Evolutionary conservation across 495 filamentous ascomycete species (phyloP), one percentile per base, ranked within the genome.

Genomic region (Bacidia gigantensis): DNA sequence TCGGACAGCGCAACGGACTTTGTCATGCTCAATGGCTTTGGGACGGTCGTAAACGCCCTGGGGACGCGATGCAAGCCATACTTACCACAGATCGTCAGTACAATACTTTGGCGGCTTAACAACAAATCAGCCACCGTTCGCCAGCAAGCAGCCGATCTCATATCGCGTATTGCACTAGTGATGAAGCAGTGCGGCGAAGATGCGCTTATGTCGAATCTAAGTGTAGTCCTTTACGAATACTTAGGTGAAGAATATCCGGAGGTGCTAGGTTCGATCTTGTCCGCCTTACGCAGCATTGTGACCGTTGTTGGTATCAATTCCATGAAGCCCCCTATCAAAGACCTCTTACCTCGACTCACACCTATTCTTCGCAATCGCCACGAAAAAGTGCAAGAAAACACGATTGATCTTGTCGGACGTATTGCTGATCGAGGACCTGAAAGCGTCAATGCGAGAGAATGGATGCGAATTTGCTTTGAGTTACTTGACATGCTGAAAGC

Each of bases 391-490:
- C 93, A 99, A 65, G 93, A 99, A 59, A 99, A 99, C 67, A 95
- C 92, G n/a, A 97, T 99, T 60, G 93, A 99, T 64, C 75, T 99
- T 3, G 92, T 99, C 42, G 93, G 93, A 57, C 92, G 93, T 74
- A 97, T 97, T 59, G 93, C 93, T 39, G 93, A 99, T 65, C 85
- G 93, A 58, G 93, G 92, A 11, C 87, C 93, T 9, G 90, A 97
- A 63, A 86, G 81, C 49, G 93, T 99, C 61, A 94, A 93, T 62
- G 89, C 93, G 14, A 80, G 92, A 62, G 93, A 99, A 66, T 97
- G 93, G 93, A 97, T 99, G 93, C 80, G 93, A 60, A 99, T 99
- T 65, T 97, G 93, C 70, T 99, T 97, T 65, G 93, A 99, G 72
- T 74, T 99, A 45, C 78, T 97, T 35, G 93, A 99, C 69, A 97